Evolutionary conservation across 805 yeast species (phyloP), one percentile per base, ranked within the genome.

Genomic region (Monosporozyma solicola): DNA sequence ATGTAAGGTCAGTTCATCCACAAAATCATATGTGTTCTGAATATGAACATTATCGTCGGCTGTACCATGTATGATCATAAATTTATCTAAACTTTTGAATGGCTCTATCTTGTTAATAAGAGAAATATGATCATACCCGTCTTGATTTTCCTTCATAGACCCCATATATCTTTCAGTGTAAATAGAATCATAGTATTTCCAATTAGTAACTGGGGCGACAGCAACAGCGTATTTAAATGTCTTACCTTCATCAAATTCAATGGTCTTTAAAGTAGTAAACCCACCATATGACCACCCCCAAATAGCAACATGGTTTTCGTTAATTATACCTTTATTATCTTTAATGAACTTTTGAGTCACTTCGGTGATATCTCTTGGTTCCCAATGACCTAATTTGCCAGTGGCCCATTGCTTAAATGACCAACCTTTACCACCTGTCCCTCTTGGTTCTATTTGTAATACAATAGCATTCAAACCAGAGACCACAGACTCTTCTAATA

Each of bases 211-310:
- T 0, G 95, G 95, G 0, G 95, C 95, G 44, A 87, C 90, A 0
- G 91, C 82, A 75, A 85, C 80, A 8, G 92, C 94, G 62, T 77
- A 87, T 55, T 82, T 82, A 72, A 87, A 86, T 0, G 76, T 74
- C 8, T 77, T 67, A 5, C 87, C 83, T 13, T 66, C 61, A 62
- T 87, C 95, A 48, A 72, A 74, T 65, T 87, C 95, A 35, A 86
- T 64, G 0, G 91, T 84, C 64, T 87, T 87, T 51, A 87, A 68
- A 0, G 92, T 83, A 8, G 84, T 74, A 62, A 83, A 87, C 0
- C 92, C 95, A 52, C 95, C 95, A 66, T 85, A 87, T 0, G 91
- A 84, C 91, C 94, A 87, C 15, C 95, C 95, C 91, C 94, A 87
- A 41, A 86, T 76, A 0, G 89, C 87, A 3, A 84, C 79, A 53